Evolutionary conservation across 2,329 filamentous ascomycete species (phyloP).

Genomic region (Diplodia mutila): DNA sequence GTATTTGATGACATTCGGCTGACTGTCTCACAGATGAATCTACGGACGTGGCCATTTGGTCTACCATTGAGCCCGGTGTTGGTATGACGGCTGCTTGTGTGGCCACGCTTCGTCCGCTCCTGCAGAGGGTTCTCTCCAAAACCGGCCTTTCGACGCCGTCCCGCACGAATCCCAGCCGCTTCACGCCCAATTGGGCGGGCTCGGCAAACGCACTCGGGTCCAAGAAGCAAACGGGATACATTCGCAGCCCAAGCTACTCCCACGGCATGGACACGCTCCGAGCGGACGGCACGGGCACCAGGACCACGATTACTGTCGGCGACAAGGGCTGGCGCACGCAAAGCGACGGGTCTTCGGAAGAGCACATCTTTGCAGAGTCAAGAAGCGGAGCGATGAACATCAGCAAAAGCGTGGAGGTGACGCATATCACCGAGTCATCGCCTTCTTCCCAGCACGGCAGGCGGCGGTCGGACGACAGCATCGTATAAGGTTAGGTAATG

Average conservation of each 20-base stretch:
- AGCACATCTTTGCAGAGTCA: background rate
- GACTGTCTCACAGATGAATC: conserved; percentile 9
- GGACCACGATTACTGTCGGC: conserved; percentile 25
- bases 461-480: conserved; percentile 11
- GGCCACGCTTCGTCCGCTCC: conserved; percentile 54
- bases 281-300: conserved; percentile 23
- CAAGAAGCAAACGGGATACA: conserved; percentile 28
- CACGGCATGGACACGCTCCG: conserved; percentile 25
- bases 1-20: background rate
- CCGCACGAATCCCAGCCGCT: conserved; percentile 15
- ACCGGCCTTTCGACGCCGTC: conserved; percentile 32
- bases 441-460: background rate
- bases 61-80: conserved; percentile 39
- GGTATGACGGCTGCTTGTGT: conserved; percentile 53
- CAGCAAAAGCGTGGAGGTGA: conserved; percentile 25
- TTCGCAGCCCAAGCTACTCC: conserved; percentile 25
- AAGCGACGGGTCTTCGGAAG: conserved; percentile 16
- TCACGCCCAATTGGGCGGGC: conserved; percentile 15
- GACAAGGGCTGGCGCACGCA: conserved; percentile 10
- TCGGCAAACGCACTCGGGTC: conserved; percentile 16
- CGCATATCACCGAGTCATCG: conserved; percentile 15
- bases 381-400: conserved; percentile 8
- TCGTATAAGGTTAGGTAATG: conserved; percentile 8
- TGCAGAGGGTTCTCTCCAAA: conserved; percentile 39
- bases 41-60: conserved; percentile 29